Evolutionary conservation across 2,329 filamentous ascomycete species (phyloP), one percentile per base, ranked within the genome.

Genomic region (Fusarium stilboides): DNA sequence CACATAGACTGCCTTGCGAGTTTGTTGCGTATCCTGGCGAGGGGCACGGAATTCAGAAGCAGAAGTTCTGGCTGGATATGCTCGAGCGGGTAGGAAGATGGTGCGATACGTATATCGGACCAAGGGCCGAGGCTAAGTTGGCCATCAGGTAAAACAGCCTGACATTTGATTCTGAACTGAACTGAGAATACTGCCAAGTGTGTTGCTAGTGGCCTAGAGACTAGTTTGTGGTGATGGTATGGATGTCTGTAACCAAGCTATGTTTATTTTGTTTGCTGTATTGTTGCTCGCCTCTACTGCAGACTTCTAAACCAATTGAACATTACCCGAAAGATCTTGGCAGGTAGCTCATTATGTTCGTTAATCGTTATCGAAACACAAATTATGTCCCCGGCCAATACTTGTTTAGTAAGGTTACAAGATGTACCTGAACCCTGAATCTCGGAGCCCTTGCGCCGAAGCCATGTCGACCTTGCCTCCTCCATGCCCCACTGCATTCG

Each of bases 1-100:
- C 26, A 3, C 19, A 65, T 26, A 26, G 45, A 1, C 8, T 70
- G 8, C 44, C 50, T 4, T 68, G 20, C 3, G 68, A 70, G 46
- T 68, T 70, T 37, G 63, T 70, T 6, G 49, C 52, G 6, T 68
- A 70, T 12, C 68, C 68, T 0, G 63, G 53, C 0, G 56, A 70
- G 49, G 55, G 17, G 0, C 65, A 68, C 9, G 34, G 20, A 7
- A 52, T 68, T 12, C 12, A 34, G n/a, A 36, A 24, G 45, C 68
- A 70, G 33, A 56, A 49, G 4, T 49, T 59, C 15, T 70, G 68
- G 68, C 17, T 70, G 17, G 68, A 70, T 22, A 70, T 70, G 68
- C 9, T 70, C 3, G 67, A 68, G 24, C 62, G 68, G 12, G 14
- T 70, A 15, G 49, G 31, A 2, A 49, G 59, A 2, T 70, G 64